These are phyloP conservation scores for Sclerotinia glacialis DNA, from an alignment of 2,329 filamentous ascomycete species.

Conservation along the genomic window DNA sequence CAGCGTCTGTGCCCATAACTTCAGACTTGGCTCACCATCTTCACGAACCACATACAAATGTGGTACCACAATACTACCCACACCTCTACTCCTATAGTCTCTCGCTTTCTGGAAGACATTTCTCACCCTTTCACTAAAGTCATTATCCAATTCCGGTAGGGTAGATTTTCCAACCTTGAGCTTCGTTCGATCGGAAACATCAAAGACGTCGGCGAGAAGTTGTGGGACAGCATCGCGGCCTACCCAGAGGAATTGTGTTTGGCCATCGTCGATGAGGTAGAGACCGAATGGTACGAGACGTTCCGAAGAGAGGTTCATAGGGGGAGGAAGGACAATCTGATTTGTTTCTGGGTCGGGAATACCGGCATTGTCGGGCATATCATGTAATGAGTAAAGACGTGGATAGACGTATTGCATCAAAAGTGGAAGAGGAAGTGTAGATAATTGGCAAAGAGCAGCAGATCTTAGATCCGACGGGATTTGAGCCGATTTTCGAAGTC, in stretches of 20 bases:
- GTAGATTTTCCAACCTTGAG: slow-evolving; percentile 88
- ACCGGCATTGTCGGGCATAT: slow-evolving; percentile 94
- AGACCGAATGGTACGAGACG: slow-evolving; percentile 84
- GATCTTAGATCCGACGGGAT: slow-evolving; percentile 93
- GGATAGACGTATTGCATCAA: slow-evolving; percentile 92
- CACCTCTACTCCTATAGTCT: slow-evolving; percentile 80
- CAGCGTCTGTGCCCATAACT: slow-evolving; percentile 95
- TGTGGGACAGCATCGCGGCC: slow-evolving; percentile 90
- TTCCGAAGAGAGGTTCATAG: slow-evolving; percentile 83
- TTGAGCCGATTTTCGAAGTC: slow-evolving; percentile 85
- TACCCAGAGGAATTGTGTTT: slow-evolving; percentile 97
- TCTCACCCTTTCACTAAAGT: slow-evolving; percentile 93
- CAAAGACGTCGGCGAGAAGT: slow-evolving; percentile 86
- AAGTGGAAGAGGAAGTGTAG: slow-evolving; percentile 84
- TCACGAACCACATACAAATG: slow-evolving; percentile 92
- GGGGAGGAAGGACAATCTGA: slow-evolving; percentile 82
- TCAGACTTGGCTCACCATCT: slow-evolving; percentile 91
- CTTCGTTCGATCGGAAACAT: slow-evolving; percentile 75
- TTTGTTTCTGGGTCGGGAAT: slow-evolving; percentile 81
- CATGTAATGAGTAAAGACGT: slow-evolving; percentile 80
- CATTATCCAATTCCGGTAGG: slow-evolving; percentile 84
- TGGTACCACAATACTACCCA: slow-evolving; percentile 89
- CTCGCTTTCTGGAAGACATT: slow-evolving; percentile 89
- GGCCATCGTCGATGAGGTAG: slow-evolving; percentile 94
- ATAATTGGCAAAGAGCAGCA: slow-evolving; percentile 88